These are phyloP conservation scores for Neurospora sp. DNA, from an alignment of 495 filamentous ascomycete species.

Conservation along the genomic window DNA sequence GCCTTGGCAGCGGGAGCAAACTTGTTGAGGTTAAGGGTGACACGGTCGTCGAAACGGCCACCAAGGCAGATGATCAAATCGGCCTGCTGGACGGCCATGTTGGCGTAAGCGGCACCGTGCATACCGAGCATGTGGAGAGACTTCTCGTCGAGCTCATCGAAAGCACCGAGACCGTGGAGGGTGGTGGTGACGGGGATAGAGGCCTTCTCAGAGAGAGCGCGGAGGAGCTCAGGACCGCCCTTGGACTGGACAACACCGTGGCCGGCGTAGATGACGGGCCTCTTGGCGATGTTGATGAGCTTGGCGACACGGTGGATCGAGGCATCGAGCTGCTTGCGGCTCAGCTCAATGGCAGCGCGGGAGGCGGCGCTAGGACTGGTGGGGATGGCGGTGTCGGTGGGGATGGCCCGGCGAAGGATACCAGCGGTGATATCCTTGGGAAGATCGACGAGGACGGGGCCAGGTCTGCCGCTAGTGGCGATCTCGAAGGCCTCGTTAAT, in stretches of 20 bases:
- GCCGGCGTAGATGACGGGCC: constrained; percentile 68
- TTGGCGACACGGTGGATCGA: constrained; percentile 54
- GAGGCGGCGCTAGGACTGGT: constrained; percentile 60
- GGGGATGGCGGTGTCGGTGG: constrained; percentile 52
- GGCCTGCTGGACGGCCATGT: constrained; percentile 69
- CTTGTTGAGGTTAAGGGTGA: constrained; percentile 52
- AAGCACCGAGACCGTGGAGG: constrained; percentile 68
- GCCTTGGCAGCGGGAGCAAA: constrained; percentile 60
- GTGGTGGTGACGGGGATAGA: constrained; percentile 71
- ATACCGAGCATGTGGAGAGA: constrained; percentile 76
- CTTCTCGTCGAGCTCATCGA: constrained; percentile 67
- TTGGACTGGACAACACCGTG: constrained; percentile 56
- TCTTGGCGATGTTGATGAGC: constrained; percentile 64
- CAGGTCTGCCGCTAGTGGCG: constrained; percentile 63
- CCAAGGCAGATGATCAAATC: constrained; percentile 71
- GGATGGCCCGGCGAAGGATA: constrained; percentile 57
- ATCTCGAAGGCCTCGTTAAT: constrained; percentile 86
- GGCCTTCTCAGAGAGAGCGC: constrained; percentile 59
- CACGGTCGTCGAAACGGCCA: constrained; percentile 69
- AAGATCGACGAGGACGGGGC: constrained; percentile 71
- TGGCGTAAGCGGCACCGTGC: constrained; percentile 72
- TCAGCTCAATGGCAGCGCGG: constrained; percentile 50
- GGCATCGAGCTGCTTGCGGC: constrained; percentile 45
- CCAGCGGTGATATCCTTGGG: constrained; percentile 71
- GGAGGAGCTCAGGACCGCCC: constrained; percentile 56